phyloP scores from a whole-genome alignment of 2,329 filamentous ascomycete genomes.

The Aureobasidium musti region DNA sequence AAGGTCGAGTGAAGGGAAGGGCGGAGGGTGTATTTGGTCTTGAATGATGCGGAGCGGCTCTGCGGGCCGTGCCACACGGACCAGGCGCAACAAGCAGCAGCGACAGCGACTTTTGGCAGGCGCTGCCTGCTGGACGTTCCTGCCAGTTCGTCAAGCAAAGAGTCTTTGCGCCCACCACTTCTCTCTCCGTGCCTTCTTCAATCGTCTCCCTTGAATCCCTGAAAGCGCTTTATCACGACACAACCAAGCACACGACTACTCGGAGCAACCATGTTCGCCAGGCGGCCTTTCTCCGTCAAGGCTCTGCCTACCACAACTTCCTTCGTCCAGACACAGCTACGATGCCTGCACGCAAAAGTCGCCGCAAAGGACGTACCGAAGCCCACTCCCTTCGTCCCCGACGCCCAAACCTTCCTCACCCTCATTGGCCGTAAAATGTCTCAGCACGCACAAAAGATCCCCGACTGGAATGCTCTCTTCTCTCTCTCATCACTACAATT shows the following conservation, averaged over 20 bases:
- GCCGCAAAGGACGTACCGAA: constrained; percentile 57
- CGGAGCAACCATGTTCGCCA: constrained; percentile 29
- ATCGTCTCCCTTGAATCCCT: not conserved
- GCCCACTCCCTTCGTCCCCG: constrained; percentile 82
- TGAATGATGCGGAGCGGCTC: constrained; percentile 24
- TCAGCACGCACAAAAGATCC: constrained; percentile 81
- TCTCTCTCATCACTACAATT: constrained; percentile 75
- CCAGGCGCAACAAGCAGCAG: constrained; percentile 12
- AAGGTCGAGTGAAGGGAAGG: not conserved
- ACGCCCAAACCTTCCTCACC: constrained; percentile 81
- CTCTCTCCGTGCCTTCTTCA: not conserved
- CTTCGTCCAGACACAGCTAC: constrained; percentile 32
- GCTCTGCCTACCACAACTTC: constrained; percentile 16
- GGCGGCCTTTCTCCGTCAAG: constrained; percentile 16
- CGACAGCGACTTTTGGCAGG: constrained; percentile 22
- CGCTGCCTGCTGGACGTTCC: not conserved
- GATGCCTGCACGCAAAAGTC: constrained; percentile 45
- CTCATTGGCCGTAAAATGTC: constrained; percentile 86
- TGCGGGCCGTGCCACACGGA: constrained; percentile 23
- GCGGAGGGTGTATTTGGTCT: not conserved
- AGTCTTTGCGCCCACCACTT: constrained; percentile 1
- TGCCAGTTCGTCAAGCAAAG: not conserved
- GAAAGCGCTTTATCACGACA: not conserved
- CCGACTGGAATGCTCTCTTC: constrained; percentile 89
- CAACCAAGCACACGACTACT: not conserved